Evolutionary conservation across 2,329 filamentous ascomycete species (phyloP).

Genomic region (Scleromitrula shiraiana): DNA sequence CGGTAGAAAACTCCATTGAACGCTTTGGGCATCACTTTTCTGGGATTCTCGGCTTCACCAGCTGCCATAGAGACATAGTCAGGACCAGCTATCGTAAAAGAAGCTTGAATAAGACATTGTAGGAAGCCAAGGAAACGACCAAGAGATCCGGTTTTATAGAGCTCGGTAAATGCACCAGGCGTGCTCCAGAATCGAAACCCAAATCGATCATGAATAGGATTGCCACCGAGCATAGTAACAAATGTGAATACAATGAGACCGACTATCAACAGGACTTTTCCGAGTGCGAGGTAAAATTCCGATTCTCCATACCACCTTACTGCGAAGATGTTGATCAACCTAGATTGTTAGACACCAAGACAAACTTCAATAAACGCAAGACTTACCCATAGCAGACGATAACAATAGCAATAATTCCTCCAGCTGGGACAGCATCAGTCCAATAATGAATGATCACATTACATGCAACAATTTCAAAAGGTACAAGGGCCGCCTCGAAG

Average conservation of each 20-base stretch:
- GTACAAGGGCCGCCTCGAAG: constrained; percentile 51
- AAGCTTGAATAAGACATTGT: constrained; percentile 40
- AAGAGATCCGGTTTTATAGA: constrained; percentile 33
- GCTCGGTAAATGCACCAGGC: constrained; percentile 38
- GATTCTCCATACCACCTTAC: constrained; percentile 52
- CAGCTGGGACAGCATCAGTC: constrained; percentile 39
- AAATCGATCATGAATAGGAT: constrained; percentile 19
- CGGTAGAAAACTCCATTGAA: constrained; percentile 54
- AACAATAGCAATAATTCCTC: constrained; percentile 46
- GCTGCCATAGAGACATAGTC: constrained; percentile 48
- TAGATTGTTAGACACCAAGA: constrained; percentile 35
- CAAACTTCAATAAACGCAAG: constrained; percentile 30
- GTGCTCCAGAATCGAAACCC: constrained; percentile 42
- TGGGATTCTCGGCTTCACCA: constrained; percentile 50
- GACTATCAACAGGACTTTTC: constrained; percentile 29
- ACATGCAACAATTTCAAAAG: constrained; percentile 35
- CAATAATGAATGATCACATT: constrained; percentile 38
- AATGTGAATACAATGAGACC: constrained; percentile 28
- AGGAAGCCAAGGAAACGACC: constrained; percentile 47
- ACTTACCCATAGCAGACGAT: constrained; percentile 33
- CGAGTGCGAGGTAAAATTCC: constrained; percentile 42
- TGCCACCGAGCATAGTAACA: constrained; percentile 31
- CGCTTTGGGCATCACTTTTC: constrained; percentile 51
- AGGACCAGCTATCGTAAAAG: constrained; percentile 39
- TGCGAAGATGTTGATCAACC: constrained; percentile 36